phyloP scores from a whole-genome alignment of 768 basidiomycete species.

The Filobasidium wieringae region DNA sequence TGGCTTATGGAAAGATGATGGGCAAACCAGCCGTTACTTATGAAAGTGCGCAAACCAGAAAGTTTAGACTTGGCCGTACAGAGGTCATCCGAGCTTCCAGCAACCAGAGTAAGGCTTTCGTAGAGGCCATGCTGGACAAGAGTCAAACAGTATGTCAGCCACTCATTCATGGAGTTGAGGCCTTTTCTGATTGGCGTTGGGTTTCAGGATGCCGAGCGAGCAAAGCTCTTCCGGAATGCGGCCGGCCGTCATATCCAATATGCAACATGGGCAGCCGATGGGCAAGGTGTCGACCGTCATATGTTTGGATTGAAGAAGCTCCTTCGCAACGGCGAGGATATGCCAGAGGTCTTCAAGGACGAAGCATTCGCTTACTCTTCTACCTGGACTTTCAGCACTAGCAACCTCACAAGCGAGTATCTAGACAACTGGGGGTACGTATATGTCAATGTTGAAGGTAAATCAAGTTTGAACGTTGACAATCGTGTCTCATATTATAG shows the following conservation, averaged over 20 bases:
- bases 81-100: conserved; percentile 86
- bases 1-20: conserved; percentile 80
- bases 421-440: conserved; percentile 89
- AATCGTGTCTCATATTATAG: neutral
- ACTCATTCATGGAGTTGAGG: neutral
- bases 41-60: conserved; percentile 87
- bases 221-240: conserved; percentile 60
- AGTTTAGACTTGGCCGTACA: conserved; percentile 78
- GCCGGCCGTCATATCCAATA: conserved; percentile 75
- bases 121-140: conserved; percentile 70
- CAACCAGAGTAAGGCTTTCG: conserved; percentile 70
- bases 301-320: conserved; percentile 84
- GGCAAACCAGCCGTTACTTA: conserved; percentile 68
- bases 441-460: neutral
- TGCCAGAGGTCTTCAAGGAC: conserved; percentile 67
- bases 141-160: conserved; percentile 42
- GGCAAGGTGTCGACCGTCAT: conserved; percentile 88
- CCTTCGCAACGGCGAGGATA: conserved; percentile 56
- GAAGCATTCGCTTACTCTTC: conserved; percentile 54
- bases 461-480: neutral
- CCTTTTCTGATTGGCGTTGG: neutral
- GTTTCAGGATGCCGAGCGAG: conserved; percentile 49
- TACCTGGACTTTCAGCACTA: conserved; percentile 91
- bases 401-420: conserved; percentile 65
- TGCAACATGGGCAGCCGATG: conserved; percentile 81